A percentile compares a stretch with the other conserved stretches of the same genome.
phyloP scores from a whole-genome alignment of 2,329 filamentous ascomycete species.

The Daldinia sp. region DNA sequence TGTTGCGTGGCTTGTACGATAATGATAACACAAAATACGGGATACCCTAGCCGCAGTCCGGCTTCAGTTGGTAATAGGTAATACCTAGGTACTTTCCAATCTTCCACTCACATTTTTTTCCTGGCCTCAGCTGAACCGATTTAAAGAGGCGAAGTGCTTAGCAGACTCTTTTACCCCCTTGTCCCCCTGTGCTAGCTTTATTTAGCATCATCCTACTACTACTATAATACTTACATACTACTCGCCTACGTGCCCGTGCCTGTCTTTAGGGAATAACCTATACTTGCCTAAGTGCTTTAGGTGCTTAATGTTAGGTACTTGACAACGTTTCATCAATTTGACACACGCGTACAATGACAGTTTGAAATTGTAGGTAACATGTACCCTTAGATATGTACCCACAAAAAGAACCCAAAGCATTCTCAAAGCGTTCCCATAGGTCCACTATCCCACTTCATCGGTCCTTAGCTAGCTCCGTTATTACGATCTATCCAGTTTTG shows the following conservation, averaged over 20 bases:
- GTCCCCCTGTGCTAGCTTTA: conserved; percentile 37
- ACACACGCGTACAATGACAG: conserved; percentile 29
- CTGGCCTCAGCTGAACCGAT: conserved; percentile 38
- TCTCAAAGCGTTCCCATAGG: no score
- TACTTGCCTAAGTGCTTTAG: conserved; percentile 14
- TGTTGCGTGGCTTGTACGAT: conserved; percentile 44
- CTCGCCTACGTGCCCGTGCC: neutral
- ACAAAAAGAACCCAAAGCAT: neutral
- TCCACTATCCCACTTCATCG: conserved; percentile 8
- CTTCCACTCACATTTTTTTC: conserved; percentile 18
- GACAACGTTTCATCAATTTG: conserved; percentile 30
- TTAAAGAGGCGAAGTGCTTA: conserved; percentile 18
- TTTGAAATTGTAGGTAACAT: conserved; percentile 11
- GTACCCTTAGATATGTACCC: conserved; percentile 7
- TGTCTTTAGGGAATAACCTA: conserved; percentile 33
- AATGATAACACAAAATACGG: conserved; percentile 36
- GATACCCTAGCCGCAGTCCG: conserved; percentile 39
- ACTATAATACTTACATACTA: conserved; percentile 14
- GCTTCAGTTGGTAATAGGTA: conserved; percentile 25
- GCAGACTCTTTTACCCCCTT: conserved; percentile 24
- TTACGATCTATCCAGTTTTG: conserved; percentile 3
- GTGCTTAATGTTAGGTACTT: neutral
- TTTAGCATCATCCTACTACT: conserved; percentile 30
- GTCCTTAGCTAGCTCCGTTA: conserved; percentile 18
- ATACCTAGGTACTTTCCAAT: conserved; percentile 7